Evolutionary conservation across 1,139 yeast species (phyloP).

Genomic region (Suhomyces panamericanus): DNA sequence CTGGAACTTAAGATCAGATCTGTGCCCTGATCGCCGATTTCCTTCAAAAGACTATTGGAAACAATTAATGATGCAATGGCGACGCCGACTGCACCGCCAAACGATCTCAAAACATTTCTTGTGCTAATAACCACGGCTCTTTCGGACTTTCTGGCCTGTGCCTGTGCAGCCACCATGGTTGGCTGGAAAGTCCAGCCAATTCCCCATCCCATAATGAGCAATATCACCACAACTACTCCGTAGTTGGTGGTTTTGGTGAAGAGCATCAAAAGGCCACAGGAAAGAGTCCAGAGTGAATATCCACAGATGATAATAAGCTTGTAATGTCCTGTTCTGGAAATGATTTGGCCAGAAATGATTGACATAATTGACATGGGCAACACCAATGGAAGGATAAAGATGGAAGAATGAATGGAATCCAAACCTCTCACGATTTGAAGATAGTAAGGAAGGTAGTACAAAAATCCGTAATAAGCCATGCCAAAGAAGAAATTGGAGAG

Average conservation of each 20-base stretch:
- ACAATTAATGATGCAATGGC: slow-evolving; percentile 21
- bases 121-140: slow-evolving; percentile 24
- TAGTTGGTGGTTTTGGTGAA: slow-evolving; percentile 16
- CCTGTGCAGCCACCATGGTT: slow-evolving; percentile 26
- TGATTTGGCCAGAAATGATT: slow-evolving; percentile 20
- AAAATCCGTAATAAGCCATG: slow-evolving; percentile 20
- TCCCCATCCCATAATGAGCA: slow-evolving; percentile 21
- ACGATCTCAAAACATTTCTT: slow-evolving; percentile 23
- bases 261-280: slow-evolving; percentile 17
- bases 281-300: slow-evolving; percentile 19
- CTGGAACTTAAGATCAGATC: slow-evolving; percentile 9
- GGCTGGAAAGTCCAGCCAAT: slow-evolving; percentile 26
- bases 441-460: slow-evolving; percentile 22
- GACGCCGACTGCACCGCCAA: slow-evolving; percentile 26
- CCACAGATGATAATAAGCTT: slow-evolving; percentile 18
- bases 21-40: slow-evolving; percentile 13
- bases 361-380: slow-evolving; percentile 20
- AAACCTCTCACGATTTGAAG: slow-evolving; percentile 20
- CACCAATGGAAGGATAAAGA: slow-evolving; percentile 20
- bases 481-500: slow-evolving; percentile 21
- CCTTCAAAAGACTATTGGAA: slow-evolving; percentile 18
- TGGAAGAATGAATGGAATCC: slow-evolving; percentile 17
- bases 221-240: slow-evolving; percentile 18
- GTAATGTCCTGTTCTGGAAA: slow-evolving; percentile 21
- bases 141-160: slow-evolving; percentile 22